Evolutionary conservation across 164 flowering plant species (phyloP), one percentile per base, ranked within the genome.

Genomic region (Malania oleifera): DNA sequence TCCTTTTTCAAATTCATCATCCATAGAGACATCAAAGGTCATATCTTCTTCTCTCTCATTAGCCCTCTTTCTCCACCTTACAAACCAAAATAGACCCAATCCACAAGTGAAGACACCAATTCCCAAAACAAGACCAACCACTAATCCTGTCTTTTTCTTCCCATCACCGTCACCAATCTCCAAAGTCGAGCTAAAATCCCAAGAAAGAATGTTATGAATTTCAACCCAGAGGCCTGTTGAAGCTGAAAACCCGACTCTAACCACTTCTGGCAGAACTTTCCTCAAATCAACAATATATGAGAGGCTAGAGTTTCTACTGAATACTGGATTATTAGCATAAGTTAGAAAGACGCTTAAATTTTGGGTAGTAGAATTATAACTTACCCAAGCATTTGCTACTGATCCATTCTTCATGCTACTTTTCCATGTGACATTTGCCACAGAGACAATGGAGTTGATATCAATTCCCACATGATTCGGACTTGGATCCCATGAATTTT

Each of bases 161-260:
- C 39, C 52, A 9, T 53, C 53, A n/a, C 31, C 35, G 17, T 27
- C 28, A 2, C 2, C 38, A 35, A 29, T 29, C 52, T 72, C 77
- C 69, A 81, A 52, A 57, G 5, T 80, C 1, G 91, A 84, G 22
- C 17, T 55, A 44, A 87, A 87, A 0, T 59, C 66, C 96, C 91
- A 87, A 11, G 85, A 72, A 10, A 59, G 27, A 49, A 85, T 62
- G 35, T 50, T 66, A 58, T 85, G 84, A 1, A 50, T 44, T 58
- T 83, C 85, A 18, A 62, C 50, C 44, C 4, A 60, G 0, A n/a
- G 0, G 0, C 92, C 88, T 7, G 92, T 86, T 5, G 92, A 68
- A 4, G 90, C 92, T 2, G 90, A 83, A 68, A 84, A 84, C 8
- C 89, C 85, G 41, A 84, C 59, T n/a, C 56, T 62, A 22, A 82